Conservation (phyloP, 805 yeast species). For the Myxozyma melibiosi region DNA sequence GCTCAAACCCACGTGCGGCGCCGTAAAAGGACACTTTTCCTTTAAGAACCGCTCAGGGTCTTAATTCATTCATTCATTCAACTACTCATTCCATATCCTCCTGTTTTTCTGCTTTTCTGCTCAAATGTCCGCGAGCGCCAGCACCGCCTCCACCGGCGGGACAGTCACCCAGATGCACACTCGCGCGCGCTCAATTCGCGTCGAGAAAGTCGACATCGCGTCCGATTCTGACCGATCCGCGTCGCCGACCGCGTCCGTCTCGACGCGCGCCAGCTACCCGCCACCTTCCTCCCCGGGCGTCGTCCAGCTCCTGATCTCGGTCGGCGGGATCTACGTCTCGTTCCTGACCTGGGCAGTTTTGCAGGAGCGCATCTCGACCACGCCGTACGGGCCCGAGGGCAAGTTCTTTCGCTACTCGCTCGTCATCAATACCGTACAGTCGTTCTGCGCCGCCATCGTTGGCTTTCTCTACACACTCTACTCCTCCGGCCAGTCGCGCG, state of each 20-base stretch:
- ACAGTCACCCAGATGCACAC: too few relatives aligned
- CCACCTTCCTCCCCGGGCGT: conserved; percentile 1
- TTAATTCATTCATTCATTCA: too few relatives aligned
- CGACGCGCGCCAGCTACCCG: neutral
- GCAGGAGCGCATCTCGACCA: conserved; percentile 83
- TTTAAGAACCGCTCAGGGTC: too few relatives aligned
- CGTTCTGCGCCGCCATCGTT: conserved; percentile 66
- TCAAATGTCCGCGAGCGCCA: too few relatives aligned
- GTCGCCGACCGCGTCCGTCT: neutral
- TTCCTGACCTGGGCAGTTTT: conserved; percentile 90
- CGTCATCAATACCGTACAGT: conserved; percentile 74
- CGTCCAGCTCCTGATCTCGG: conserved; percentile 39
- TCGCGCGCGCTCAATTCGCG: neutral
- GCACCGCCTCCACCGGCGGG: too few relatives aligned
- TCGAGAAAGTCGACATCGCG: neutral
- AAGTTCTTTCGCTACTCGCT: conserved; percentile 73
- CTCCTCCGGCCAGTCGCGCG: neutral
- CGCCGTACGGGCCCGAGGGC: conserved; percentile 62
- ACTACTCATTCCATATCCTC: too few relatives aligned
- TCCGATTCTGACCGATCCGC: neutral
- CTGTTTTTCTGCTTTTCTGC: too few relatives aligned
- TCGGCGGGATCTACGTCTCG: conserved; percentile 76
- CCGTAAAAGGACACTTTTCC: conserved; percentile 10
- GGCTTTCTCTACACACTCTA: conserved; percentile 60
- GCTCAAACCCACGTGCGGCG: conserved; percentile 6